Base-by-base conservation (phyloP, 192 early-diverging fungal genomes). In the Rhizophlyctis rosea region DNA sequence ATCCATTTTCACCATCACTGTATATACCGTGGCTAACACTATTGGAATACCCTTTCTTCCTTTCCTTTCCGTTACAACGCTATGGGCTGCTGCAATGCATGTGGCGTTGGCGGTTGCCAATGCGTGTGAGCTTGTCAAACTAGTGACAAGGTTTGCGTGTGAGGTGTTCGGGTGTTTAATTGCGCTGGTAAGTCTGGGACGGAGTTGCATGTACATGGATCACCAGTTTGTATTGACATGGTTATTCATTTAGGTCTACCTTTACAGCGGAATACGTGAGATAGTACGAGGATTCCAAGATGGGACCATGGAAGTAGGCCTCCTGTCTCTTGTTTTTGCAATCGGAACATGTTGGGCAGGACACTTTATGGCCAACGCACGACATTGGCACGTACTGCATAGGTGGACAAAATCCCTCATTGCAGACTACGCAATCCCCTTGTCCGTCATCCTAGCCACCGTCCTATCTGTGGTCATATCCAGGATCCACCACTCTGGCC, bases 81-180 rank as follows among this genome's bases (percentile, higher is more conserved):
- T 62, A 14, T 69, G 67, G 67, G 28, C 59, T 35, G 59, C 59
- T 7, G 13, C 49, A 11, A 62, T 69, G 51, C 67, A 69, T 29
- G 50, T 69, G 18, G 44, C 47, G n/a, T 24, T 67, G 24, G 65
- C 32, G 24, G 16, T 62, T n/a, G 4, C 5, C 9, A 59, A 59
- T 4, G 51, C 62, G 31, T 63, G 62, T 34, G 27, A 50, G 23
- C 13, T 63, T 21, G 62, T 63, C 23, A 16, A n/a, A 34, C 24
- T 34, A 33, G 52, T 57, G 21, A 69, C 67, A 0, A 21, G 59
- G 18, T 69, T 62, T 49, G 52, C 35, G 30, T 69, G 67, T 60
- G 67, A 69, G 35, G 50, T 62, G 21, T 69, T 69, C 33, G 59
- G 53, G 29, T 32, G n/a, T 27, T 44, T 69, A 28, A 69, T 69